These are phyloP conservation scores for Pleurotus citrinopileatus DNA, from an alignment of 768 basidiomycete species.

Conservation along the genomic window DNA sequence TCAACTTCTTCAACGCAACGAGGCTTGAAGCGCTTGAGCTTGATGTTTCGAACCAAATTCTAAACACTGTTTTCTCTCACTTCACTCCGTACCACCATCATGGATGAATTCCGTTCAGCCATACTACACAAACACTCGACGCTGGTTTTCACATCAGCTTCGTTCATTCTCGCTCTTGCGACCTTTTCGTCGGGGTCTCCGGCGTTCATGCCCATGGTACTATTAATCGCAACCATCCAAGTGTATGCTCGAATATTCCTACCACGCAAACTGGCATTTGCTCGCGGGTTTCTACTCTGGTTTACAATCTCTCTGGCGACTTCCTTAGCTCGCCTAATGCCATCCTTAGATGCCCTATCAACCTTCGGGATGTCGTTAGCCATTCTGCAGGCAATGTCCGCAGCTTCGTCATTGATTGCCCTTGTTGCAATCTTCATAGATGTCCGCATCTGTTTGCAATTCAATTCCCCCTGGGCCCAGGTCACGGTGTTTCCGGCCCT, in stretches of 20 bases:
- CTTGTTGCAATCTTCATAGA: conserved; percentile 38
- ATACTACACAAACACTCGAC: conserved; percentile 21
- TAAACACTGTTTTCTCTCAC: not conserved
- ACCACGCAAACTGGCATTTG: conserved; percentile 9
- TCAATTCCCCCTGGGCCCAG: conserved; percentile 37
- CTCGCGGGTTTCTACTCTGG: conserved; percentile 29
- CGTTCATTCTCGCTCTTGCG: conserved; percentile 21
- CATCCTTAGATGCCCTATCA: conserved; percentile 55
- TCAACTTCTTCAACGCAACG: not conserved
- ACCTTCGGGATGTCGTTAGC: conserved; percentile 45
- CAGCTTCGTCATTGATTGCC: conserved; percentile 40
- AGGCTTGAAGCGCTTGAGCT: too few species aligned
- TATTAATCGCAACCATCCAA: conserved; percentile 13
- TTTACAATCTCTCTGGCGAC: conserved; percentile 37
- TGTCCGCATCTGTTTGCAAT: conserved; percentile 28
- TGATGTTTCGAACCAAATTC: too few species aligned
- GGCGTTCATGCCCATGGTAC: conserved; percentile 28
- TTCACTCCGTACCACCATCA: not conserved
- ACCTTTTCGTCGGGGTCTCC: conserved; percentile 26
- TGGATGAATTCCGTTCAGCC: not conserved
- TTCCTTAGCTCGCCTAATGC: conserved; percentile 36
- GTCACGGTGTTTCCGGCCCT: conserved; percentile 62
- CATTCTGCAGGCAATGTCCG: conserved; percentile 39
- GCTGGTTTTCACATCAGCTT: conserved; percentile 18
- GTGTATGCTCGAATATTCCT: conserved; percentile 6